A percentile compares a stretch with the other conserved stretches of the same genome.
phyloP scores from a whole-genome alignment of 164 flowering plant genomes.

The Chloranthus sessilifolius region DNA sequence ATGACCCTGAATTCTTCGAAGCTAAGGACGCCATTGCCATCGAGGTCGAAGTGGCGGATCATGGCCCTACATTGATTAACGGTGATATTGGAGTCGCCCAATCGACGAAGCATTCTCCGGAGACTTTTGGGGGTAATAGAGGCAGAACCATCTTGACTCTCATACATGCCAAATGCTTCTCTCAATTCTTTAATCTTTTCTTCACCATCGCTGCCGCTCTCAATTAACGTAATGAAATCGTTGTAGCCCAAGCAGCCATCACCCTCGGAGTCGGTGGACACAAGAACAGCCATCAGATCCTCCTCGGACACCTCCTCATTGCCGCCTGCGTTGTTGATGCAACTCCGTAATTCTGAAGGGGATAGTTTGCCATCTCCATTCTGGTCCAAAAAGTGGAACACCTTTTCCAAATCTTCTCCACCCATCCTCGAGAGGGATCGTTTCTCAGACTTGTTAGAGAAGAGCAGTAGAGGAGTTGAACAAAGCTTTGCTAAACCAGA shows the following conservation, averaged over 20 bases:
- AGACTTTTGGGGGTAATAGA: conserved; percentile 17
- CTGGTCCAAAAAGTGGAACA: conserved; percentile 27
- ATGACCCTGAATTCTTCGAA: conserved; percentile 38
- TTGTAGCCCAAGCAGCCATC: conserved; percentile 15
- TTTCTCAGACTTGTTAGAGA: too few species aligned
- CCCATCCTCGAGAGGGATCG: too few species aligned
- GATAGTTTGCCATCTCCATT: conserved; percentile 28
- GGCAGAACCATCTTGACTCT: conserved; percentile 13
- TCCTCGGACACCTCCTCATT: conserved; percentile 7
- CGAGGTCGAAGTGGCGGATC: conserved; percentile 31
- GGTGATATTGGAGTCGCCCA: conserved; percentile 27
- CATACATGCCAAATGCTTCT: conserved; percentile 20
- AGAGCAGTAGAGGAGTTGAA: too few species aligned
- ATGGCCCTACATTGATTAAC: conserved; percentile 33
- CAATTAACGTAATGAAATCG: conserved; percentile 13
- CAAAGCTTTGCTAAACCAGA: too few species aligned
- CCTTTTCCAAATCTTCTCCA: conserved; percentile 11
- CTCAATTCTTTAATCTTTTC: conserved; percentile 12
- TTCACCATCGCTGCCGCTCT: conserved; percentile 7
- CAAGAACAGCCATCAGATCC: conserved; percentile 6
- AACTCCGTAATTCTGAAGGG: conserved; percentile 17
- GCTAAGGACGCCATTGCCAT: conserved; percentile 36
- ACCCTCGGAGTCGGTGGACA: conserved; percentile 10
- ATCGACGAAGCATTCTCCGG: conserved; percentile 16
- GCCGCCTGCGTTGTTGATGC: conserved; percentile 11